Evolutionary conservation across 495 filamentous ascomycete genomes (phyloP).

Genomic region (Haplographium delicatum): DNA sequence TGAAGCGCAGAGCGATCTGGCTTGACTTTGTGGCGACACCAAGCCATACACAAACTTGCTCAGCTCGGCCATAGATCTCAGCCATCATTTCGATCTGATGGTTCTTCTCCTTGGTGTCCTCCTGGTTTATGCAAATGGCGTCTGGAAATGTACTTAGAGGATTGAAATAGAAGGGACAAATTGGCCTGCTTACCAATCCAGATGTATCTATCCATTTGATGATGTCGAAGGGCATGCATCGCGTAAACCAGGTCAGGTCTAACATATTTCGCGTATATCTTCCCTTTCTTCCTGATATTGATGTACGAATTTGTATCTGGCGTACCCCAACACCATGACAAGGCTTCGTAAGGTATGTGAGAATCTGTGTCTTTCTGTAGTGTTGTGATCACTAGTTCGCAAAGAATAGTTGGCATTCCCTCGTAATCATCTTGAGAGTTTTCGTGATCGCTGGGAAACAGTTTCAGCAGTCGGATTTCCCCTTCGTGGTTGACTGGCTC

Average conservation of each 20-base stretch:
- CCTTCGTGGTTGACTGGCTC: too few relatives aligned
- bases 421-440: too few relatives aligned
- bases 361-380: too few relatives aligned
- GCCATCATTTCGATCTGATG: constrained; percentile 29
- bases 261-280: constrained; percentile 11
- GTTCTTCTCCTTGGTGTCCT: constrained; percentile 18
- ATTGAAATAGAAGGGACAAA: too few relatives aligned
- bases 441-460: too few relatives aligned
- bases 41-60: constrained; percentile 29
- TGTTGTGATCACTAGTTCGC: too few relatives aligned
- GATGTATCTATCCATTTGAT: constrained; percentile 5
- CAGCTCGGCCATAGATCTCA: constrained; percentile 24
- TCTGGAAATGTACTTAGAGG: too few relatives aligned
- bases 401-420: too few relatives aligned
- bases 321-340: constrained; percentile 24
- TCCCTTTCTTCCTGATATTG: constrained; percentile 7
- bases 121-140: constrained; percentile 7
- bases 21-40: constrained; percentile 22
- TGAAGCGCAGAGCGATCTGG: constrained; percentile 26
- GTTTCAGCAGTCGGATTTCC: too few relatives aligned
- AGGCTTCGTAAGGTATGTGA: constrained; percentile 18
- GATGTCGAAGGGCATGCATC: constrained; percentile 16
- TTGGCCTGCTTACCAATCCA: too few relatives aligned
- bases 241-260: constrained; percentile 9
- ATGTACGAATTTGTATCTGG: constrained; percentile 4